Base-by-base conservation (phyloP, 2,329 filamentous ascomycete genomes). In the Cladosporium sp. region DNA sequence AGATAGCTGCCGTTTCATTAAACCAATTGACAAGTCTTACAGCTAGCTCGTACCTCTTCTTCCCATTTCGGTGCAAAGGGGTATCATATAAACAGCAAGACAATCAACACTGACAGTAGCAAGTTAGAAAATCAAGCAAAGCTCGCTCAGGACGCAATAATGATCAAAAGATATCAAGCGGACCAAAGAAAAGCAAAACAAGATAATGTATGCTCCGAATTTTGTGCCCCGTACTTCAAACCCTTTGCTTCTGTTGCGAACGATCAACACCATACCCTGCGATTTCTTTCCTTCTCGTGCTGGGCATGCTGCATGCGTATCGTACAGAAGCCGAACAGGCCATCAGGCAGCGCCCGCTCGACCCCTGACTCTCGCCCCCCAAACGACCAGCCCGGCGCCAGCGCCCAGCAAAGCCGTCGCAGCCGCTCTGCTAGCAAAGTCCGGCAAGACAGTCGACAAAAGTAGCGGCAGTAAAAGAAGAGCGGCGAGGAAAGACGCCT, bases 371-470 rank as follows among this genome's bases (percentile, higher is more conserved):
- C 49, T 39, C 32, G 49, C 60, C 3, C 60, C 60, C 60, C 60
- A 63, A 43, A 69, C 71, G 48, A 79, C 68, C 64, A 73, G 70
- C 59, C 77, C 74, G 48, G 74, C 76, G 28, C 71, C 77, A 4
- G 71, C 74, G 5, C 76, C 76, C 58, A 80, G 78, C 61, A 79
- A 66, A 30, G 71, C 68, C 28, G 79, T 76, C 26, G 80, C 76
- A 46, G 79, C 70, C 39, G 82, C 67, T 28, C 80, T 71, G 28
- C 78, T 80, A 1, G 78, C 70, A 23, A 81, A 63, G 10, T 76
- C 78, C 16, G 80, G 78, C 18, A 81, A 77, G n/a, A 80, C 72
- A 18, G 77, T 74, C 68, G 80, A 81, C 16, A 77, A 74, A 54
- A 81, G 70, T 18, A 82, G 75, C 60, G 80, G 79, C 10, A 80